phyloP scores from a whole-genome alignment of 306 rosid species.

The Astragalus glycyphyllos region DNA sequence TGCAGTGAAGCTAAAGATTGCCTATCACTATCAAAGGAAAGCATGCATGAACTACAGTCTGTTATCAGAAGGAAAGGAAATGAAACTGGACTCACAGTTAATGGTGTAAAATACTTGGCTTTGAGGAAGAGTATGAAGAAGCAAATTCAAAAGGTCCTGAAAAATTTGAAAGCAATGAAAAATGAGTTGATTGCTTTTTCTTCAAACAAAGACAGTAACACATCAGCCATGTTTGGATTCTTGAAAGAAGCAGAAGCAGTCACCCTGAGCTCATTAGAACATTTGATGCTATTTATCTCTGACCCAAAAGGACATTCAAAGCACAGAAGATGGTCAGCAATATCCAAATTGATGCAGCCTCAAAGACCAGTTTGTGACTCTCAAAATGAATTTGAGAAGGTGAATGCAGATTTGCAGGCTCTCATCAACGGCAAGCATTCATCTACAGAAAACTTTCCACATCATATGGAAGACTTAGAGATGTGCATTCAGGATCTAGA shows the following conservation, averaged over 20 bases:
- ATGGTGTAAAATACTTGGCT: constrained; percentile 35
- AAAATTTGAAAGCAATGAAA: constrained; percentile 39
- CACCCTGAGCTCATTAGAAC: constrained; percentile 38
- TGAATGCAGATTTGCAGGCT: constrained; percentile 40
- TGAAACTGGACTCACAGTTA: constrained; percentile 29
- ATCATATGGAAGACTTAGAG: constrained; percentile 41
- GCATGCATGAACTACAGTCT: constrained; percentile 39
- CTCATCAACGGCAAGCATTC: constrained; percentile 31
- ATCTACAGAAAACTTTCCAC: constrained; percentile 30
- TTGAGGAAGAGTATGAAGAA: constrained; percentile 40
- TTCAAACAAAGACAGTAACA: neutral
- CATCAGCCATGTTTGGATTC: constrained; percentile 16
- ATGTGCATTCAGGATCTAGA: constrained; percentile 47
- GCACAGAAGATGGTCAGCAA: constrained; percentile 42
- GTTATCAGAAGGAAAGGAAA: constrained; percentile 37
- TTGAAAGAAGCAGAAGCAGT: constrained; percentile 41
- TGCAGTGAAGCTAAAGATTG: constrained; percentile 30
- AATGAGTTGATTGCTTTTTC: constrained; percentile 30
- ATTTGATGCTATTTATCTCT: constrained; percentile 37
- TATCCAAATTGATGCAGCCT: constrained; percentile 42
- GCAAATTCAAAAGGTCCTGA: constrained; percentile 37
- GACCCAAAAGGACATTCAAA: constrained; percentile 29
- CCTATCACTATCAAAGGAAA: constrained; percentile 45
- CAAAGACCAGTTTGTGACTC: constrained; percentile 40
- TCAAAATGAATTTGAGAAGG: constrained; percentile 35